Evolutionary conservation across 2,329 filamentous ascomycete genomes (phyloP).

Genomic region (Talaromyces rugulosus): DNA sequence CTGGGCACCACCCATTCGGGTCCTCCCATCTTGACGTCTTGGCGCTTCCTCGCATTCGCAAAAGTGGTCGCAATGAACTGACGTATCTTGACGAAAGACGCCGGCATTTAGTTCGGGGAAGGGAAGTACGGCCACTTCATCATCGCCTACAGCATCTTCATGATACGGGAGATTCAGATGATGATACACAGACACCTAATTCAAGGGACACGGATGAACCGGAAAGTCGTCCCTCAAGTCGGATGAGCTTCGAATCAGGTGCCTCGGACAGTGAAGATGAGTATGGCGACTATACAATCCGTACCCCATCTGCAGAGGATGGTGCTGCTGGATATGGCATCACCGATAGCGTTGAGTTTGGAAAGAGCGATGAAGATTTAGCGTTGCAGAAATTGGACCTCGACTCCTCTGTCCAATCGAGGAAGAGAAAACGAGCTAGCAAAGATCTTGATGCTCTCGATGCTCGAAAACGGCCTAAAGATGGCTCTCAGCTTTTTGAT

Average conservation of each 20-base stretch:
- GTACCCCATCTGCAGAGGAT: slow-evolving; percentile 16
- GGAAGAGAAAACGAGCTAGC: slow-evolving; percentile 68
- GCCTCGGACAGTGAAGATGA: slow-evolving; percentile 47
- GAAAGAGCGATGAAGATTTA: slow-evolving; percentile 11
- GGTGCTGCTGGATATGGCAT: slow-evolving; percentile 17
- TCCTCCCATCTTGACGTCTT: slow-evolving; percentile 53
- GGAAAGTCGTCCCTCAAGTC: slow-evolving; percentile 76
- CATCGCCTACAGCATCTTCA: slow-evolving; percentile 71
- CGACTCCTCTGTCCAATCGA: slow-evolving; percentile 52
- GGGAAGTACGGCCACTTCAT: slow-evolving; percentile 73
- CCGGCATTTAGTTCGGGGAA: slow-evolving; percentile 51
- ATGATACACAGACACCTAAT: slow-evolving; percentile 66
- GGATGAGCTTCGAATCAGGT: slow-evolving; percentile 53
- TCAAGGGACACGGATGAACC: slow-evolving; percentile 78
- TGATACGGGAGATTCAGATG: slow-evolving; percentile 80
- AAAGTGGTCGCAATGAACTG: slow-evolving; percentile 55
- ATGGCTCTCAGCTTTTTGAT: slow-evolving; percentile 75
- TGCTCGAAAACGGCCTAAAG: slow-evolving; percentile 75
- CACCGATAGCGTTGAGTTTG: slow-evolving; percentile 15
- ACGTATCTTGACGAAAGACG: slow-evolving; percentile 66
- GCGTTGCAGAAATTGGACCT: slow-evolving; percentile 19
- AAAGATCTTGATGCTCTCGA: slow-evolving; percentile 56
- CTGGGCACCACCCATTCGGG: slow-evolving; percentile 35
- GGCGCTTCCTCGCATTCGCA: slow-evolving; percentile 70
- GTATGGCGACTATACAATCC: slow-evolving; percentile 24